phyloP scores from a whole-genome alignment of 768 basidiomycete genomes.

The Termitomyces sp. region DNA sequence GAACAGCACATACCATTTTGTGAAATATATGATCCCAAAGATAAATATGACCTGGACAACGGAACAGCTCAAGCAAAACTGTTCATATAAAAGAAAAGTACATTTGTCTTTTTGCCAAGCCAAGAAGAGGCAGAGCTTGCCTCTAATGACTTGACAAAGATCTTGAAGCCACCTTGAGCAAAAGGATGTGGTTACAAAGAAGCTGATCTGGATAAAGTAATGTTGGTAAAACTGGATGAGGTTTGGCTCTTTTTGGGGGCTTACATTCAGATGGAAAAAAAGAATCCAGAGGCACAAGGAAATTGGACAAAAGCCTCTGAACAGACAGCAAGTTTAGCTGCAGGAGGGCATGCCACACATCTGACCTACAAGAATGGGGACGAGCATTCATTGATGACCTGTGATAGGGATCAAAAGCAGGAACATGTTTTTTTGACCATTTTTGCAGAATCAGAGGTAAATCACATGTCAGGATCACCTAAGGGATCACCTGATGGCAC shows the following conservation, averaged over 20 bases:
- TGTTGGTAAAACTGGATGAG: neutral
- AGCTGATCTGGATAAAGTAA: neutral
- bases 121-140: neutral
- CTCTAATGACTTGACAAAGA: neutral
- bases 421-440: no score
- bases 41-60: neutral
- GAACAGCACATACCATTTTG: neutral
- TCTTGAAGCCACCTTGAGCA: neutral
- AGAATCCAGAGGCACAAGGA: neutral
- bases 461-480: no score
- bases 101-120: neutral
- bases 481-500: no score
- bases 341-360: neutral
- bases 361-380: neutral
- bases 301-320: neutral
- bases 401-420: no score
- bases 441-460: no score
- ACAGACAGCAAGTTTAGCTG: neutral
- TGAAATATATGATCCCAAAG: neutral
- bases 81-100: neutral
- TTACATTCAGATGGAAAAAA: neutral
- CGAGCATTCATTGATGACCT: no score
- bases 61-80: no score
- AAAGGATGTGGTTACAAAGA: neutral
- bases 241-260: neutral